These are phyloP conservation scores for Leptomonas pyrrhocoris DNA, from an alignment of 208 protist species.

Conservation along the genomic window DNA sequence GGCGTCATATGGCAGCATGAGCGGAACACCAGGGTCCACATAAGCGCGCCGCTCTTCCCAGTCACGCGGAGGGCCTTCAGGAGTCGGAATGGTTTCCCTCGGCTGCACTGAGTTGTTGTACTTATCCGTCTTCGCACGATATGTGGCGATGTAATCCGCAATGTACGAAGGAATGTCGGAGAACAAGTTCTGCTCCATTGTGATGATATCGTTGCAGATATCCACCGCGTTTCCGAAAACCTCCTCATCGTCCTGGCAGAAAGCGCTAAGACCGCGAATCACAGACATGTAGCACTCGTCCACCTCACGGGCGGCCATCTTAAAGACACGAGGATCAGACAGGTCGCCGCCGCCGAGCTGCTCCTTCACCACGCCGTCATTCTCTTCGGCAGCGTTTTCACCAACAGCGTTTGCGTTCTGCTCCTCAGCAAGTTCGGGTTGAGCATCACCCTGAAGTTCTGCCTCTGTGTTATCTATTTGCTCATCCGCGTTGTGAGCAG, in stretches of 20 bases:
- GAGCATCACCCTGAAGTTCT: not conserved
- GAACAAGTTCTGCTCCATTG: conserved; percentile 76
- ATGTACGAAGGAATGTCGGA: conserved; percentile 65
- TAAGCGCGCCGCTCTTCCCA: conserved; percentile 52
- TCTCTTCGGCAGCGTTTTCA: not conserved
- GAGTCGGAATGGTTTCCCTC: conserved; percentile 17
- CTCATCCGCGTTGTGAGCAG: not conserved
- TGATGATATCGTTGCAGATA: conserved; percentile 54
- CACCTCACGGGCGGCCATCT: conserved; percentile 43
- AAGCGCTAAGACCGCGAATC: conserved; percentile 50
- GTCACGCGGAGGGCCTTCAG: conserved; percentile 18
- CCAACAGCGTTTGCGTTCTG: not conserved
- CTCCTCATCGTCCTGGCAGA: conserved; percentile 42
- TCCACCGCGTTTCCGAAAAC: conserved; percentile 35
- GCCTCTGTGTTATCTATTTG: conserved; percentile 15
- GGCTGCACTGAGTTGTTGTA: conserved; percentile 21
- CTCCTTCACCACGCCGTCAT: conserved; percentile 8
- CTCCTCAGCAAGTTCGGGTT: conserved; percentile 5
- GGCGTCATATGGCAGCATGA: conserved; percentile 54
- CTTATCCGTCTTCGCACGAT: conserved; percentile 12
- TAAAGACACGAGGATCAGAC: conserved; percentile 34
- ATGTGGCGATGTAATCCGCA: conserved; percentile 6
- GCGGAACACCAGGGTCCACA: conserved; percentile 72
- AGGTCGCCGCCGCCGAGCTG: conserved; percentile 16
- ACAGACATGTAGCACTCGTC: conserved; percentile 49